phyloP scores from a whole-genome alignment of 345 rosid genomes.

The Pistacia integerrima region DNA sequence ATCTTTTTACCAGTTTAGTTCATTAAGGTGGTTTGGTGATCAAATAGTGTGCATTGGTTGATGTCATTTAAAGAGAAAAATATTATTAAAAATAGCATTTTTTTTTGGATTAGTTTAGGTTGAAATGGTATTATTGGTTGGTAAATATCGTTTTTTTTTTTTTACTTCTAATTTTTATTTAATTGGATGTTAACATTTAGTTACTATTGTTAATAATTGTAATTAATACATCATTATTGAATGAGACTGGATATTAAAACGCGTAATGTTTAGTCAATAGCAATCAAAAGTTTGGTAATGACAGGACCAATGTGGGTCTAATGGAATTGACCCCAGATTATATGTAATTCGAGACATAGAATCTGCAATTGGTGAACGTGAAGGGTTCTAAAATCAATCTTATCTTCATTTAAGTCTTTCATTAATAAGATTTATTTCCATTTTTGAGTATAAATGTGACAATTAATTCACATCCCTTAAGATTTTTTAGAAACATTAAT shows the following conservation, averaged over 20 bases:
- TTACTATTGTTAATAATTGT: background rate
- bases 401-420: too few species aligned
- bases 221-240: background rate
- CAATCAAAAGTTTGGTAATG: conserved; percentile 3
- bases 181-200: background rate
- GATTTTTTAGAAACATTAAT: too few species aligned
- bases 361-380: background rate
- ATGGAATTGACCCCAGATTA: background rate
- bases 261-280: background rate
- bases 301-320: conserved; percentile 9
- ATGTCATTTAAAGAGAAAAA: too few species aligned
- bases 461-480: too few species aligned
- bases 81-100: background rate
- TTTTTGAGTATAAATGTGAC: too few species aligned
- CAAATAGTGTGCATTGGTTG: too few species aligned
- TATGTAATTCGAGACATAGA: background rate
- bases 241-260: background rate
- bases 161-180: background rate
- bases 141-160: background rate
- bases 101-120: background rate
- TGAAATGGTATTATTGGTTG: background rate
- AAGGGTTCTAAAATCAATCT: too few species aligned
- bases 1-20: too few species aligned
- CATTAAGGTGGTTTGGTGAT: too few species aligned
- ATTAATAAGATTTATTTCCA: too few species aligned